phyloP scores from a whole-genome alignment of 495 filamentous ascomycete genomes.

The Penicillium riverlandense region DNA sequence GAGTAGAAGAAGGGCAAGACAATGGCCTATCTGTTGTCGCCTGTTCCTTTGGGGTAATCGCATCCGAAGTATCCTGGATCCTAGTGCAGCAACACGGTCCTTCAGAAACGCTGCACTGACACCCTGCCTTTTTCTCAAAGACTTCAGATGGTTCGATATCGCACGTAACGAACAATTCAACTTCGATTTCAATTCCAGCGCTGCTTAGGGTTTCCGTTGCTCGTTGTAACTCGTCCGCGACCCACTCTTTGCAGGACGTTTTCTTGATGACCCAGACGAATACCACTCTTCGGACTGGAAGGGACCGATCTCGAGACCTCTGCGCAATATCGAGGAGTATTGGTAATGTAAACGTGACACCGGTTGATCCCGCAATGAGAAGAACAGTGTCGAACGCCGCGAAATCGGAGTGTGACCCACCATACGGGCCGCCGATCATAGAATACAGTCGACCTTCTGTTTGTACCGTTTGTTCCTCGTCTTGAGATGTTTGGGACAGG shows the following conservation, averaged over 20 bases:
- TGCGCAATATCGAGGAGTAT: conserved; percentile 40
- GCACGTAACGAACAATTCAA: conserved; percentile 57
- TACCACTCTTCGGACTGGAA: conserved; percentile 46
- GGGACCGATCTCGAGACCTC: too few species aligned
- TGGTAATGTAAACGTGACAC: conserved; percentile 49
- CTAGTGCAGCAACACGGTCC: conserved; percentile 47
- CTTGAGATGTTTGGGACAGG: not conserved
- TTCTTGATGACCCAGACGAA: conserved; percentile 71
- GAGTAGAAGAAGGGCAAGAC: too few species aligned
- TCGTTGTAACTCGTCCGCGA: conserved; percentile 52
- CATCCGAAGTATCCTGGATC: conserved; percentile 32
- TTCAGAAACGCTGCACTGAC: conserved; percentile 23
- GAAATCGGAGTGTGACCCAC: conserved; percentile 3
- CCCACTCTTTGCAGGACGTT: conserved; percentile 61
- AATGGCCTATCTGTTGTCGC: conserved; percentile 3
- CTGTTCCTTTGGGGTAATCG: not conserved
- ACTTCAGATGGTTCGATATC: conserved; percentile 15
- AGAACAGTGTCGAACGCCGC: conserved; percentile 47
- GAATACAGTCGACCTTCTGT: too few species aligned
- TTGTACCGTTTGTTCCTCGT: not conserved
- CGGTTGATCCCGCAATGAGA: conserved; percentile 55
- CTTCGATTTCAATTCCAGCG: conserved; percentile 28
- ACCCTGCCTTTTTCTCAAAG: not conserved
- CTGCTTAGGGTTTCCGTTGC: conserved; percentile 28
- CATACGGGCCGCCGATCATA: conserved; percentile 48